A percentile compares a stretch with the other conserved stretches of the same genome.
Evolutionary conservation across 2,329 filamentous ascomycete species (phyloP).

Genomic region (Trichoderma atrobrunneum): DNA sequence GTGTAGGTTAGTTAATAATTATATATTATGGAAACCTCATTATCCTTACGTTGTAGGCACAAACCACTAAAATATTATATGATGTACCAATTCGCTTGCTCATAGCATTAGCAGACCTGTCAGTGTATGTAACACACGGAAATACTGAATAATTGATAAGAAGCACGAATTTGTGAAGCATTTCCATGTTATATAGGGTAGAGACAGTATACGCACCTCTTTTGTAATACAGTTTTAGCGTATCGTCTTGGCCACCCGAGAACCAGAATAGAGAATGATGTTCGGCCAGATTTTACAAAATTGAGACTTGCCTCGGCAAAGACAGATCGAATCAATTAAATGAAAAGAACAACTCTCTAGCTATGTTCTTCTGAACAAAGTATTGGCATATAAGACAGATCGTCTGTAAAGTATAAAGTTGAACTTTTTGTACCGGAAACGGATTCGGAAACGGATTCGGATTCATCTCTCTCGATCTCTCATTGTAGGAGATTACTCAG

Average conservation of each 20-base stretch:
- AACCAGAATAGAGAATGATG: background rate
- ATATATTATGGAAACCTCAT: background rate
- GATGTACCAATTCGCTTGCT: background rate
- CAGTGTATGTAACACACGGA: background rate
- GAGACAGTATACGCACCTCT: background rate
- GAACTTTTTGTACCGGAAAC: background rate
- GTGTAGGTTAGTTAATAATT: background rate
- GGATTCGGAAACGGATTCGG: constrained; percentile 7
- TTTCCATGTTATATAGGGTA: background rate
- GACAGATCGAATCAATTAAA: background rate
- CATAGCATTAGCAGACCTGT: background rate
- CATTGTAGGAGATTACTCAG: background rate
- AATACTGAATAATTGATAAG: background rate
- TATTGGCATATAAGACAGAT: background rate
- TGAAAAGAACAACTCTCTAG: background rate
- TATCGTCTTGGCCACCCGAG: background rate
- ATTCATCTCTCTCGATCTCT: background rate
- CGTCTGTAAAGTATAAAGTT: background rate
- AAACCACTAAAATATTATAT: background rate
- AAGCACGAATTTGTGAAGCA: background rate
- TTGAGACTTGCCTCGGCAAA: background rate
- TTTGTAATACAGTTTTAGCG: background rate
- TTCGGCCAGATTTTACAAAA: background rate
- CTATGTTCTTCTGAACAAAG: background rate
- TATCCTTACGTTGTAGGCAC: background rate